Conservation (phyloP, 1,284 basidiomycete genomes). For the Heterobasidion irregulare region DNA sequence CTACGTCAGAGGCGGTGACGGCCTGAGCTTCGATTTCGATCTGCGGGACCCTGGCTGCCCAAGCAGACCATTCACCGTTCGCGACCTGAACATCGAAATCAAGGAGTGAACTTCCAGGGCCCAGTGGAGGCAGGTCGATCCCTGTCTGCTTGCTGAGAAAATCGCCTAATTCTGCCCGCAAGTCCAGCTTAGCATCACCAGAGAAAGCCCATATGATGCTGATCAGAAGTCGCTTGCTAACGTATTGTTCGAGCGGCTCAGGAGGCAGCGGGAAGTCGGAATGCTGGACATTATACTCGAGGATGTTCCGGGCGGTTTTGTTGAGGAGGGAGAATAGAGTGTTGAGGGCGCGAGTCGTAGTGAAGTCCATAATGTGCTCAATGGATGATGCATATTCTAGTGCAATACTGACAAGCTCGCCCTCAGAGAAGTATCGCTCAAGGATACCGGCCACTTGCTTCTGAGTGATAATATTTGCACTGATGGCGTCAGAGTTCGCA, state of each 20-base stretch:
- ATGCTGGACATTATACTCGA: conserved; percentile 94
- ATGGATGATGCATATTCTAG: conserved; percentile 75
- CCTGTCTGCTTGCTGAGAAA: conserved; percentile 82
- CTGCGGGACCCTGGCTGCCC: conserved; percentile 88
- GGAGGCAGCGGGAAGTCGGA: conserved; percentile 86
- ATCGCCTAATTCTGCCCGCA: conserved; percentile 87
- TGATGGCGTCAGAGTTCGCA: conserved; percentile 38
- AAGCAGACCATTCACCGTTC: conserved; percentile 84
- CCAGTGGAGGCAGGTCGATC: conserved; percentile 79
- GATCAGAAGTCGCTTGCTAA: conserved; percentile 85
- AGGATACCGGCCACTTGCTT: conserved; percentile 72
- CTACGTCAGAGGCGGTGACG: conserved; percentile 92
- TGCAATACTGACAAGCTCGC: conserved; percentile 76
- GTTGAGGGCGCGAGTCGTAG: conserved; percentile 82
- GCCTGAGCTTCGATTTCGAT: conserved; percentile 97
- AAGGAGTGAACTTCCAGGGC: conserved; percentile 78
- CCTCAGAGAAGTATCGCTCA: conserved; percentile 76
- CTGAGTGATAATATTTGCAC: conserved; percentile 72
- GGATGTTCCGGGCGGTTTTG: conserved; percentile 89
- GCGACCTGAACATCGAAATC: conserved; percentile 92
- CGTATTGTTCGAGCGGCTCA: conserved; percentile 87
- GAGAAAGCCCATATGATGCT: conserved; percentile 98
- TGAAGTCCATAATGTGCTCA: conserved; percentile 99
- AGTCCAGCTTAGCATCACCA: conserved; percentile 88
- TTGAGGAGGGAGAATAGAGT: conserved; percentile 97